Conservation (phyloP, 129 eudicot genomes). For the Artemisia tridentata region DNA sequence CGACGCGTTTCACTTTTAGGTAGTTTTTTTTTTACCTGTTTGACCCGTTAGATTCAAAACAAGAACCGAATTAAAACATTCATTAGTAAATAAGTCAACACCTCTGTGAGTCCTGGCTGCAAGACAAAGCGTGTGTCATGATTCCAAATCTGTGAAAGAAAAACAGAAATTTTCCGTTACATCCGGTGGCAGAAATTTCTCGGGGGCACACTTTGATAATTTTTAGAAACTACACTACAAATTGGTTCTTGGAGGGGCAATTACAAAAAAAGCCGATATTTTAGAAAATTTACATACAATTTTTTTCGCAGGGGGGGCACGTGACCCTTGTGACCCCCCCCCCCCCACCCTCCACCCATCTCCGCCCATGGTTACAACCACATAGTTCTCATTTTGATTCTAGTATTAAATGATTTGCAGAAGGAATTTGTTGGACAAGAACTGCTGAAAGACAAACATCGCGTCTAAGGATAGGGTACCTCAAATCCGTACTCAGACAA, state of each 20-base stretch:
- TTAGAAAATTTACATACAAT: too few species aligned
- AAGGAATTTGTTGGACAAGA: conserved; percentile 86
- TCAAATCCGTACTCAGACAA: conserved; percentile 74
- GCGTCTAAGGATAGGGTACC: conserved; percentile 57
- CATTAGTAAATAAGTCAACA: too few species aligned
- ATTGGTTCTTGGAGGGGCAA: too few species aligned
- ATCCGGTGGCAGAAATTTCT: too few species aligned
- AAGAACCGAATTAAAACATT: not conserved
- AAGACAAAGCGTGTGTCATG: not conserved
- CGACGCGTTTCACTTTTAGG: not conserved
- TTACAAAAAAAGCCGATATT: too few species aligned
- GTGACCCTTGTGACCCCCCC: too few species aligned
- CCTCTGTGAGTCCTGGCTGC: not conserved
- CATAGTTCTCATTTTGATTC: not conserved
- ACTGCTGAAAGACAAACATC: conserved; percentile 83
- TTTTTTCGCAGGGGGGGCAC: too few species aligned
- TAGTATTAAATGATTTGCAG: conserved; percentile 34
- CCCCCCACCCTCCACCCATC: too few species aligned
- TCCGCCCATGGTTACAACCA: too few species aligned
- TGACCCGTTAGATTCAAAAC: not conserved
- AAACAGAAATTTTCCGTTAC: not conserved
- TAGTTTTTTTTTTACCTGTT: not conserved
- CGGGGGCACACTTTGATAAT: too few species aligned
- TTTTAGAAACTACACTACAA: too few species aligned
- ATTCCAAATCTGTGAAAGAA: not conserved